A percentile compares a stretch with the other conserved stretches of the same genome.
Evolutionary conservation across 352 stramenopile genomes (phyloP).

Genomic region (Pythium rhizo-oryzae): DNA sequence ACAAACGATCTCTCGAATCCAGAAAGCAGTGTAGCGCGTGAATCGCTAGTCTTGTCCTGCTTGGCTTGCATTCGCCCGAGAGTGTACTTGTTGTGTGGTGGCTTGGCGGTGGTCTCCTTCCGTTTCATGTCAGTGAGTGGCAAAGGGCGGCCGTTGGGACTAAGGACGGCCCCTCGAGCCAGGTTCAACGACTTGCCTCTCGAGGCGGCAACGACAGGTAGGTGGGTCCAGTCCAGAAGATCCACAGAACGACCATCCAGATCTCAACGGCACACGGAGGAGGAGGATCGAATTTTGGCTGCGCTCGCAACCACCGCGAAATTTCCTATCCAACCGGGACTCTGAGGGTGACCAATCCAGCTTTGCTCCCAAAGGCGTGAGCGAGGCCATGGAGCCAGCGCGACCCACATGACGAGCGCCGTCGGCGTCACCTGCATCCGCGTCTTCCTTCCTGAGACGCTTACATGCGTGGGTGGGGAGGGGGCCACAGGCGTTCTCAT

Average conservation of each 20-base stretch:
- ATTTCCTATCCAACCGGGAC: neutral
- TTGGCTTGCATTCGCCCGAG: too few species aligned
- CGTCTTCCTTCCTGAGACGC: neutral
- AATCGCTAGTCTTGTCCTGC: too few species aligned
- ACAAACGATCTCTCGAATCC: too few species aligned
- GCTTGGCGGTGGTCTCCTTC: neutral
- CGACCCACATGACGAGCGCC: too few species aligned
- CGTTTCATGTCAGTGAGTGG: neutral
- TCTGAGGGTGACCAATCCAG: neutral
- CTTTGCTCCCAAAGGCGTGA: too few species aligned
- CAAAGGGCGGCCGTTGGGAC: neutral
- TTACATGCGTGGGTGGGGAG: too few species aligned
- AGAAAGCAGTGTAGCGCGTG: too few species aligned
- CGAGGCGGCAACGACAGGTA: neutral
- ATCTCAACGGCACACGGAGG: neutral
- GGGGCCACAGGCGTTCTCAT: too few species aligned
- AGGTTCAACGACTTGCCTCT: neutral
- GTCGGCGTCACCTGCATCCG: neutral
- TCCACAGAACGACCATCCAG: slow-evolving; percentile 2
- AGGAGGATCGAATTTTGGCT: neutral
- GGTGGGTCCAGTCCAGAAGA: neutral
- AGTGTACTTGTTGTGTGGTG: too few species aligned
- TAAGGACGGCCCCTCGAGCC: neutral
- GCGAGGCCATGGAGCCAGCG: too few species aligned
- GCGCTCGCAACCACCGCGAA: neutral